A percentile compares a stretch with the other conserved stretches of the same genome.
Evolutionary conservation across 1,284 basidiomycete genomes (phyloP).

Genomic region (Puccinia novopanici): DNA sequence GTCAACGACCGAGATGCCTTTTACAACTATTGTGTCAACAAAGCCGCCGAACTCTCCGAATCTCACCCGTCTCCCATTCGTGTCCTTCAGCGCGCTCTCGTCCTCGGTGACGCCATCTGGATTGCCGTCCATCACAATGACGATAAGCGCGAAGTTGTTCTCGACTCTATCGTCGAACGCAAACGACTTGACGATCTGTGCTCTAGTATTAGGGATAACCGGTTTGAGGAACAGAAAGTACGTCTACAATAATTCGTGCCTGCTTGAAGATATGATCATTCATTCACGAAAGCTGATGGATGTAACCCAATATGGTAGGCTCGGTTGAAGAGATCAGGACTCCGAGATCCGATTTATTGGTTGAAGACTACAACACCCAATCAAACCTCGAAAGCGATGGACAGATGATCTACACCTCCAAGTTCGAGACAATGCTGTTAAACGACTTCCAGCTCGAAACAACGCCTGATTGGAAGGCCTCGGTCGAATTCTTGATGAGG

Average conservation of each 20-base stretch:
- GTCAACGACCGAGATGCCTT: constrained; percentile 58
- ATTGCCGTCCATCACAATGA: constrained; percentile 62
- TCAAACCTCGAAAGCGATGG: constrained; percentile 53
- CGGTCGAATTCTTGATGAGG: constrained; percentile 63
- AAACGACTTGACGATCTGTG: constrained; percentile 65
- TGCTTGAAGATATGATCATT: no score
- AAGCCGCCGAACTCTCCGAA: constrained; percentile 54
- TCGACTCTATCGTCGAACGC: constrained; percentile 66
- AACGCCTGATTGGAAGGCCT: constrained; percentile 62
- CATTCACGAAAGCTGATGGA: no score
- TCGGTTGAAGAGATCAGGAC: constrained; percentile 62
- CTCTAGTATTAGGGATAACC: constrained; percentile 63
- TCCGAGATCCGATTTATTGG: constrained; percentile 64
- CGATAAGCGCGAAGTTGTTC: constrained; percentile 58
- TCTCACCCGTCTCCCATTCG: constrained; percentile 48
- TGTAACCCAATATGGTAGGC: constrained; percentile 57
- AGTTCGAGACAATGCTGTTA: constrained; percentile 64
- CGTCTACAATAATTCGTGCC: no score
- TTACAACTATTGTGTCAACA: no score
- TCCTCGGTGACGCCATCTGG: constrained; percentile 66
- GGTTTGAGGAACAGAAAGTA: constrained; percentile 66
- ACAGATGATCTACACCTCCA: constrained; percentile 59
- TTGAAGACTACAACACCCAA: constrained; percentile 63
- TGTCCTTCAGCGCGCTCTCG: constrained; percentile 63
- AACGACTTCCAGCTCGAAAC: constrained; percentile 65